Base-by-base conservation (phyloP, 306 rosid genomes). In the Myrica gale region DNA sequence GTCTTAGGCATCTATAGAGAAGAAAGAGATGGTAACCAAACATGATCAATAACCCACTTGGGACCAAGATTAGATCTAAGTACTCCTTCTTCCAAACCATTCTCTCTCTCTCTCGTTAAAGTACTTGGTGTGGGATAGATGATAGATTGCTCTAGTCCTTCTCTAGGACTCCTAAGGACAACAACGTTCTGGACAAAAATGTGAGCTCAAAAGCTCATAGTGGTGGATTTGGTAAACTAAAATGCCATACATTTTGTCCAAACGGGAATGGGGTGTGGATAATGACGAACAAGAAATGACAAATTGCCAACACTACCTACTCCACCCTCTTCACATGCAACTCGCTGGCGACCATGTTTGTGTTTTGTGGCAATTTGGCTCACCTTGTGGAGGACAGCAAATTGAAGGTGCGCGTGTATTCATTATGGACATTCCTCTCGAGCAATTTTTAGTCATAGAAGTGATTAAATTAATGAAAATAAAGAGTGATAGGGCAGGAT, bases 51-150 rank as follows among this genome's bases (percentile, higher is more conserved):
- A 61, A 32, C 42, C 68, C 68, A 61, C 44, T 12, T 61, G 44
- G 68, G 44, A 61, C 68, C 68, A 61, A 61, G 44, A 61, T 11
- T 32, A 61, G 4, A 61, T 32, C 68, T 5, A 32, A 61, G 44
- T 61, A 32, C 32, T 37, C 68, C 68, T 61, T 7, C 67, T 60
- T 61, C 68, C 68, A 61, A 32, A 12, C 68, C 68, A 61, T 32
- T 52, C 57, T 52, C 56, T 52, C 19, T 52, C 23, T 26, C 42
- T 58, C 7, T 58, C 43, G 10, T 1, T 32, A 0, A 1, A 0
- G 1, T 26, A 32, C 37, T 3, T 32, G 37, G 7, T 42, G 68
- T 26, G 37, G 41, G 13, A 61, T 61, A 26, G 44, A 61, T 61
- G 68, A 61, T 61, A 26, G 32, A 61, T 26, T 5, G 41, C 16